Percentiles rank a stretch among this genome's conserved stretches.
Conservation (phyloP, 768 basidiomycete genomes). For the Collybiopsis luxurians region DNA sequence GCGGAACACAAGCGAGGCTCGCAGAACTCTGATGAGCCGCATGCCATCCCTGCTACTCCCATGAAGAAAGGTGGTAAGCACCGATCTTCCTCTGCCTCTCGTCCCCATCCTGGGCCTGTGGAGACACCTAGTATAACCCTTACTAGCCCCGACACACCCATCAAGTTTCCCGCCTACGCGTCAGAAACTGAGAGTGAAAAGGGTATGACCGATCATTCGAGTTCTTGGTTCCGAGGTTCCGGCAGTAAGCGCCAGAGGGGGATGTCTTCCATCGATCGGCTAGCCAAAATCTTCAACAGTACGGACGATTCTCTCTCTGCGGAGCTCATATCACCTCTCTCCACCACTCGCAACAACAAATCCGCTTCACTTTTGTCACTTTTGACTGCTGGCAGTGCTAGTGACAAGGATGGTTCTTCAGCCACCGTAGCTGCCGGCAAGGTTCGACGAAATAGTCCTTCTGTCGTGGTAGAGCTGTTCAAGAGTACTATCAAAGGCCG, state of each 20-base stretch:
- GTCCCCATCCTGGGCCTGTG: conserved; percentile 24
- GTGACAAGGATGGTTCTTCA: conserved; percentile 22
- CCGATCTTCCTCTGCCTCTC: conserved; percentile 16
- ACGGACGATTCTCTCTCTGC: neutral
- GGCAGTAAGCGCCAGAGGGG: conserved; percentile 10
- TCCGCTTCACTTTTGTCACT: conserved; percentile 7
- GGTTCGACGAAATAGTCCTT: conserved; percentile 76
- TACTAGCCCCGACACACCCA: conserved; percentile 38
- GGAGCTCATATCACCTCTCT: neutral
- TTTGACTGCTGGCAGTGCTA: conserved; percentile 22
- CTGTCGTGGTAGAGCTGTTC: conserved; percentile 82
- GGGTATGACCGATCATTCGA: neutral
- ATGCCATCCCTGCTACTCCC: conserved; percentile 22
- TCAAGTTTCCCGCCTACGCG: conserved; percentile 16
- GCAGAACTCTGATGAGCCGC: conserved; percentile 28
- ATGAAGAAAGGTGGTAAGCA: neutral
- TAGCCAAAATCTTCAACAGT: conserved; percentile 3
- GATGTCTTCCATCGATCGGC: neutral
- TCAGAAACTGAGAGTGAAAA: conserved; percentile 17
- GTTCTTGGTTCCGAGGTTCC: neutral
- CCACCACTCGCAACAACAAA: neutral
- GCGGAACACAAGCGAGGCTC: conserved; percentile 29
- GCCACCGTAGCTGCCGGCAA: conserved; percentile 41
- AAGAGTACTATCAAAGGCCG: conserved; percentile 50
- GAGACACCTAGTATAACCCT: conserved; percentile 35